Evolutionary conservation across 345 rosid genomes (phyloP).

Genomic region (Gossypium anomalum): DNA sequence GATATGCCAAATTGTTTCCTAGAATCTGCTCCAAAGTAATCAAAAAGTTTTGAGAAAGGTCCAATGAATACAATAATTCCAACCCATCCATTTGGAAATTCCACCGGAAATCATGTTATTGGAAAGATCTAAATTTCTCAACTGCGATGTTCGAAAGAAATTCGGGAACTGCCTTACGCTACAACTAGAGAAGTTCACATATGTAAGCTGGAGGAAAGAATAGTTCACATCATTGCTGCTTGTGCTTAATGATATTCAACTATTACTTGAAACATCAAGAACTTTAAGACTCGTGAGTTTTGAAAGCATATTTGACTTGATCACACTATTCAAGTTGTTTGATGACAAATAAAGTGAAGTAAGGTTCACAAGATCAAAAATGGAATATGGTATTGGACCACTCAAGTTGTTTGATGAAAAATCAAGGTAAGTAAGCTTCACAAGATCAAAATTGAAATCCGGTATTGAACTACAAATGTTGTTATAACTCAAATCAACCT

Average conservation of each 20-base stretch:
- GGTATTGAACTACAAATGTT: too few species aligned
- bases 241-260: not conserved
- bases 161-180: not conserved
- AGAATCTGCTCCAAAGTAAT: not conserved
- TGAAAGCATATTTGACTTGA: not conserved
- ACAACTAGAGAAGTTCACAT: not conserved
- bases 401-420: constrained; percentile 9
- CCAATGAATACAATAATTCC: not conserved
- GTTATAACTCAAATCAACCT: not conserved
- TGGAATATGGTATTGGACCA: not conserved
- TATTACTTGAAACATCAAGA: not conserved
- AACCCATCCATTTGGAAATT: not conserved
- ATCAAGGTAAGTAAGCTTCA: not conserved
- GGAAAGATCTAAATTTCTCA: not conserved
- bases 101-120: not conserved
- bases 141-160: not conserved
- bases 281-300: not conserved
- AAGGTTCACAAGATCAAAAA: not conserved
- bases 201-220: not conserved
- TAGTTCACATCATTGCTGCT: not conserved
- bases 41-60: constrained; percentile 8
- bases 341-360: not conserved
- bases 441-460: not conserved
- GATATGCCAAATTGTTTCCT: too few species aligned
- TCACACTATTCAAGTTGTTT: not conserved